These are phyloP conservation scores for Rhynchosporium secalis DNA, from an alignment of 2,329 filamentous ascomycete genomes.

Conservation along the genomic window DNA sequence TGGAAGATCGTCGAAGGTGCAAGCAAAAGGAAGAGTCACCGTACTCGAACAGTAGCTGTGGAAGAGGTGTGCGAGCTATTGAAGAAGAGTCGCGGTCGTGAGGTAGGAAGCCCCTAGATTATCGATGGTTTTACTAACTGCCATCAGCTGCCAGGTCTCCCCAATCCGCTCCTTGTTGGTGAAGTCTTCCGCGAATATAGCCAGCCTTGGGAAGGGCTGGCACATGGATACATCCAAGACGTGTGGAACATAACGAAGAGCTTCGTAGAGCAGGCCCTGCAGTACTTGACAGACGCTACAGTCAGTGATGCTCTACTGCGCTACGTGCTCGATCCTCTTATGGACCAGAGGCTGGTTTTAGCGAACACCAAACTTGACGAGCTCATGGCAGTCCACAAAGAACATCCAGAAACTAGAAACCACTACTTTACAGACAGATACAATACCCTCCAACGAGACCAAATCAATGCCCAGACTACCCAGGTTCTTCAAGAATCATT, in stretches of 20 bases:
- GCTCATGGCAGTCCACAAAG: conserved; percentile 27
- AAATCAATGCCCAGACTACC: conserved; percentile 13
- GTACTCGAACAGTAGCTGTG: conserved; percentile 22
- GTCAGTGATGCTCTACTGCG: conserved; percentile 36
- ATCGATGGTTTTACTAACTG: neutral
- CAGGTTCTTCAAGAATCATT: conserved; percentile 9
- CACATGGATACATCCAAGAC: conserved; percentile 22
- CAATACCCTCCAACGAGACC: conserved; percentile 17
- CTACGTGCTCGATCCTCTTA: conserved; percentile 29
- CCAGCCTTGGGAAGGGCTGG: conserved; percentile 23
- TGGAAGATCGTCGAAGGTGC: conserved; percentile 19
- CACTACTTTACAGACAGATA: conserved; percentile 21
- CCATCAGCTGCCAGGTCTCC: conserved; percentile 22
- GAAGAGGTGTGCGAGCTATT: conserved; percentile 18
- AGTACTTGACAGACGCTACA: conserved; percentile 37
- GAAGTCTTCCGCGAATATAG: conserved; percentile 31
- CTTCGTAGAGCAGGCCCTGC: conserved; percentile 23
- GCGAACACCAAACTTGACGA: conserved; percentile 26
- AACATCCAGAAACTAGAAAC: conserved; percentile 26
- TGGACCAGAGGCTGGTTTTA: conserved; percentile 22
- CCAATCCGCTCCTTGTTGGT: conserved; percentile 27
- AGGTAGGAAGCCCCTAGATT: conserved; percentile 16
- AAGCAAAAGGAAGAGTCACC: conserved; percentile 3
- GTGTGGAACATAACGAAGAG: conserved; percentile 32
- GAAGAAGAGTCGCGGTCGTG: conserved; percentile 23